A percentile compares a stretch with the other conserved stretches of the same genome.
Evolutionary conservation across 345 rosid species (phyloP).

Genomic region (Gossypium longicalyx): DNA sequence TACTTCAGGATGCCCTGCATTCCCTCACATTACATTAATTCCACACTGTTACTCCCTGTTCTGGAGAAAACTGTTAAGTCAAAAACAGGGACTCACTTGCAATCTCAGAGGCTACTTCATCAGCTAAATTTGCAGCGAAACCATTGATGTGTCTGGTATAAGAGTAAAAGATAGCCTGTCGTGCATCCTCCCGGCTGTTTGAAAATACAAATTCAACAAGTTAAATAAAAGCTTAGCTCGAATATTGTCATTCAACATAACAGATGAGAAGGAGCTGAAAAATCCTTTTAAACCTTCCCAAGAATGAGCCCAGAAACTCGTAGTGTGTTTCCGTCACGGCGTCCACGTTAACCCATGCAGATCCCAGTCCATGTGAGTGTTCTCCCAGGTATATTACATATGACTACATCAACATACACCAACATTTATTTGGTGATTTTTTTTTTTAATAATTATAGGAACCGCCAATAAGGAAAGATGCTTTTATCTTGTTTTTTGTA

Average conservation of each 20-base stretch:
- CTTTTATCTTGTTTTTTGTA: not conserved
- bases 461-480: not conserved
- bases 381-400: conserved; percentile 78
- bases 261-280: not conserved
- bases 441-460: not conserved
- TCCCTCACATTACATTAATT: not conserved
- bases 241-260: not conserved
- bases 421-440: not conserved
- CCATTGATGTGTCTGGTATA: conserved; percentile 79
- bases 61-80: not conserved
- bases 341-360: conserved; percentile 31
- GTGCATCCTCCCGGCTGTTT: conserved; percentile 44
- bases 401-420: conserved; percentile 25
- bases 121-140: conserved; percentile 66
- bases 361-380: conserved; percentile 47
- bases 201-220: not conserved
- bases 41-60: not conserved
- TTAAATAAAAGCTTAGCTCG: not conserved
- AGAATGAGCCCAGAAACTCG: conserved; percentile 60
- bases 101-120: conserved; percentile 45
- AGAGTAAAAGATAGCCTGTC: conserved; percentile 59
- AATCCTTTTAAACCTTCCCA: conserved; percentile 46
- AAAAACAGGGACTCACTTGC: conserved; percentile 35
- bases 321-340: conserved; percentile 50
- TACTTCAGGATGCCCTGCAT: conserved; percentile 67